Evolutionary conservation across 2,329 filamentous ascomycete genomes (phyloP).

Genomic region (Cercospora sp.): DNA sequence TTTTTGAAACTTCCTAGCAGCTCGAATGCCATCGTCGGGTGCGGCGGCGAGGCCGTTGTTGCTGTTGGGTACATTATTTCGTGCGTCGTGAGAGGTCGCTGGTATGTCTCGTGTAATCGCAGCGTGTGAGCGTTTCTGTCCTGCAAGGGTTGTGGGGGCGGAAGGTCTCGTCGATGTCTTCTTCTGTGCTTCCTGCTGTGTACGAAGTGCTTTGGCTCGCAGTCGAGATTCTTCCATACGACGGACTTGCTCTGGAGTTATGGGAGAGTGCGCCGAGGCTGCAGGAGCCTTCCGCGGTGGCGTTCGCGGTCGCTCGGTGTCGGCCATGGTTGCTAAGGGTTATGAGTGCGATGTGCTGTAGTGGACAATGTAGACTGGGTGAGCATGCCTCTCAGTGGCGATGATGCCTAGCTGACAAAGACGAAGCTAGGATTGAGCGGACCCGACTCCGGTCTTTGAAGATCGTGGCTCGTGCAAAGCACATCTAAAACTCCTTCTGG

Average conservation of each 20-base stretch:
- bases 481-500: too few relatives aligned
- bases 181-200: conserved; percentile 66
- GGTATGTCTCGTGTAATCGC: conserved; percentile 57
- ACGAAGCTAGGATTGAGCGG: neutral
- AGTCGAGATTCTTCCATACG: conserved; percentile 79
- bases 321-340: conserved; percentile 31
- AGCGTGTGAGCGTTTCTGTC: conserved; percentile 71
- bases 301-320: conserved; percentile 48
- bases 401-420: conserved; percentile 10
- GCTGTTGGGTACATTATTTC: conserved; percentile 42
- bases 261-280: conserved; percentile 45
- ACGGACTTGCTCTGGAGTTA: conserved; percentile 62
- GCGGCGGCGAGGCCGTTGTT: conserved; percentile 38
- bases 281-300: conserved; percentile 47
- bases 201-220: conserved; percentile 81
- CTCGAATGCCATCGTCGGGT: conserved; percentile 60
- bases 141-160: conserved; percentile 43
- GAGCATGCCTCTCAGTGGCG: neutral
- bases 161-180: conserved; percentile 25
- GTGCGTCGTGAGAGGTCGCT: conserved; percentile 68
- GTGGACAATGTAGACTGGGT: too few relatives aligned
- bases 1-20: conserved; percentile 84
- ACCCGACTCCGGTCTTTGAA: neutral
- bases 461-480: neutral
- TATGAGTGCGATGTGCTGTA: neutral